A percentile compares a stretch with the other conserved stretches of the same genome.
phyloP scores from a whole-genome alignment of 164 flowering plant genomes.

The Annona squamosa region DNA sequence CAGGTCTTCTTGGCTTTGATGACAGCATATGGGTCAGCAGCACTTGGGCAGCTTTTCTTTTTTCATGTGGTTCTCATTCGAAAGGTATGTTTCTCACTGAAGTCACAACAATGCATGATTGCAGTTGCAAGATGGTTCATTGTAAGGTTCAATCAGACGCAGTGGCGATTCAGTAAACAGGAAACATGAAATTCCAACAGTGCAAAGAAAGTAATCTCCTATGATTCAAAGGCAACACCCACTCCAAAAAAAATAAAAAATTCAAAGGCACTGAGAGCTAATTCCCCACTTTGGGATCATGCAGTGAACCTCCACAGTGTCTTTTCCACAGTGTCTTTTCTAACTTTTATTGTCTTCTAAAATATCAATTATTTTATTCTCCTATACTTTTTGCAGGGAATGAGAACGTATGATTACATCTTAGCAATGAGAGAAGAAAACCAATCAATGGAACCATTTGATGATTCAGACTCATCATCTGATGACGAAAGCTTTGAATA shows the following conservation, averaged over 20 bases:
- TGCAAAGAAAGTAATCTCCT: neutral
- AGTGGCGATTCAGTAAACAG: neutral
- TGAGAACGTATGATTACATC: slow-evolving; percentile 92
- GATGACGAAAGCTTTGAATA: slow-evolving; percentile 57
- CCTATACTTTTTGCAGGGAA: slow-evolving; percentile 51
- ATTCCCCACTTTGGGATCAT: too few relatives aligned
- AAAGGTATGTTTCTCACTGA: slow-evolving; percentile 45
- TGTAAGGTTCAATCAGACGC: neutral
- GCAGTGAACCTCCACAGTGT: neutral
- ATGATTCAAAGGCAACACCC: neutral
- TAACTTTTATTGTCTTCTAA: too few relatives aligned
- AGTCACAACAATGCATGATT: neutral
- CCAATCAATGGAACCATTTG: slow-evolving; percentile 43
- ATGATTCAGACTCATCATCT: slow-evolving; percentile 69
- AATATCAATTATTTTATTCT: neutral
- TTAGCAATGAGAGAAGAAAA: slow-evolving; percentile 85
- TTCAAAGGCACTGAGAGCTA: too few relatives aligned
- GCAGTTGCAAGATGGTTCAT: neutral
- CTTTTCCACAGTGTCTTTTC: neutral
- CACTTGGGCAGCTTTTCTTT: slow-evolving; percentile 89
- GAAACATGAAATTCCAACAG: neutral
- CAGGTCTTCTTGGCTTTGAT: slow-evolving; percentile 61
- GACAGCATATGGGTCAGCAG: slow-evolving; percentile 76
- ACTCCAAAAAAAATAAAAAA: too few relatives aligned
- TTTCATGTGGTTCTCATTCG: slow-evolving; percentile 86